phyloP scores from a whole-genome alignment of 257 asterid genomes.

The Solanum tacnaense region DNA sequence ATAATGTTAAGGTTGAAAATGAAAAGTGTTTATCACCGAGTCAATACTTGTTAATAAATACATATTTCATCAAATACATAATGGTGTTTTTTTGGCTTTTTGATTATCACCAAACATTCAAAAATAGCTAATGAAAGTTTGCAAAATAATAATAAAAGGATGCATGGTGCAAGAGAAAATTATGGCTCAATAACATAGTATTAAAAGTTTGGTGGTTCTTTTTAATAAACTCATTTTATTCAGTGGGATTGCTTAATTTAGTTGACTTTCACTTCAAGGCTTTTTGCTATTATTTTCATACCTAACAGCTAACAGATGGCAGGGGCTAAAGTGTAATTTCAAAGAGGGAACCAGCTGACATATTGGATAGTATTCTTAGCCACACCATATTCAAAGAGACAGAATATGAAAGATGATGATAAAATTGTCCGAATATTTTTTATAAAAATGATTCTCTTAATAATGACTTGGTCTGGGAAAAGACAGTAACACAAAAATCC shows the following conservation, averaged over 20 bases:
- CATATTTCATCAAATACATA: neutral
- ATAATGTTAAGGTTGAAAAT: neutral
- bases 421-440: neutral
- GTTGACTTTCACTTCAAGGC: neutral
- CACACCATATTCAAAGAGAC: neutral
- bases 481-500: neutral
- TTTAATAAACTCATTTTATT: neutral
- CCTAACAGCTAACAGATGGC: neutral
- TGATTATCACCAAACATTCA: neutral
- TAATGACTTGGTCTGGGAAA: neutral
- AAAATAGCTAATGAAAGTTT: neutral
- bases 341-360: neutral
- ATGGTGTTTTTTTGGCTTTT: too few relatives aligned
- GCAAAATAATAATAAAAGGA: neutral
- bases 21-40: fast-evolving
- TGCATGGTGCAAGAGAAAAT: neutral
- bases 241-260: neutral
- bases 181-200: neutral
- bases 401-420: neutral
- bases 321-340: neutral
- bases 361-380: neutral
- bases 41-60: neutral
- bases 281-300: neutral
- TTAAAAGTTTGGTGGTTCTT: neutral
- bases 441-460: neutral